Conservation (phyloP, 164 flowering plant genomes). For the Sextonia rubra region DNA sequence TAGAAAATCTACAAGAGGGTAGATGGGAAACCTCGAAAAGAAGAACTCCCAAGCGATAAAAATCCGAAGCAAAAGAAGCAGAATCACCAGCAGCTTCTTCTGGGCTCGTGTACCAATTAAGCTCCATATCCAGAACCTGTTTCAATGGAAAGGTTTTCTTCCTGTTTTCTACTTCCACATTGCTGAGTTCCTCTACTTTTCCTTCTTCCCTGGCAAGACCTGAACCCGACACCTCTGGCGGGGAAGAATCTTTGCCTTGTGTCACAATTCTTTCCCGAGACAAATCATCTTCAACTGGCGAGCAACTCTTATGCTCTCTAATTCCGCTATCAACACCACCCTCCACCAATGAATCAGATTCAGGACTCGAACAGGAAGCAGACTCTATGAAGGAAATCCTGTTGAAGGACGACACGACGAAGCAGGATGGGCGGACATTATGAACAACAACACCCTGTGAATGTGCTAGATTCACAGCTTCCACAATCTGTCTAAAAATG, state of each 20-base stretch:
- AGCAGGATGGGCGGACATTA: conserved; percentile 94
- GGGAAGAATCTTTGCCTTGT: conserved; percentile 18
- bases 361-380: conserved; percentile 89
- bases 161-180: conserved; percentile 35
- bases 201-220: conserved; percentile 23
- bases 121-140: conserved; percentile 70
- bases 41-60: conserved; percentile 84
- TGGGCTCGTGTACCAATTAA: conserved; percentile 87
- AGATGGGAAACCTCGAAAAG: conserved; percentile 72
- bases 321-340: conserved; percentile 37
- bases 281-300: conserved; percentile 24
- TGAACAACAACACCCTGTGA: conserved; percentile 79
- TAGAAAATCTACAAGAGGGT: not conserved
- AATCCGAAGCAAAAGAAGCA: conserved; percentile 75
- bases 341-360: conserved; percentile 67
- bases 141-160: conserved; percentile 66
- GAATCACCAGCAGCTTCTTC: conserved; percentile 76
- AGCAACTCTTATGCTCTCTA: conserved; percentile 28
- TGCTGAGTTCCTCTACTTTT: conserved; percentile 19
- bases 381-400: conserved; percentile 90
- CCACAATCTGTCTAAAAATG: conserved; percentile 82
- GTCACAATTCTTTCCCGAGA: conserved; percentile 17
- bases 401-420: conserved; percentile 86
- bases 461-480: conserved; percentile 78
- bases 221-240: conserved; percentile 30